A percentile compares a stretch with the other conserved stretches of the same genome.
Conservation (phyloP, 163 green algal species). For the Prototheca wickerhamii region DNA sequence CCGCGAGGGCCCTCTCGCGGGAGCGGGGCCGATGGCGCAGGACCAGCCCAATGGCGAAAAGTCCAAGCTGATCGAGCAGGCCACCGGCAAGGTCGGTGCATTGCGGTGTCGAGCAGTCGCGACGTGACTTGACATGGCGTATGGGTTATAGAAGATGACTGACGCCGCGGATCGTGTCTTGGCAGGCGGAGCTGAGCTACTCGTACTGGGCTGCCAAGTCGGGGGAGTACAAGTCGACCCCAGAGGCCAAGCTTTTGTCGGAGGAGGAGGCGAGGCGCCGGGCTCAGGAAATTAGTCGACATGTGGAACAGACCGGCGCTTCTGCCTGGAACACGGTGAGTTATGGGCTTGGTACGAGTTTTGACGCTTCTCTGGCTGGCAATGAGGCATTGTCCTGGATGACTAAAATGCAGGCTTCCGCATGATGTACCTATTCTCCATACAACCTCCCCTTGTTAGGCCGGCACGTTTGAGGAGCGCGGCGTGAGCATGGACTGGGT, state of each 20-base stretch:
- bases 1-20: too few species aligned
- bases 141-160: not conserved
- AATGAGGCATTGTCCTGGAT: too few species aligned
- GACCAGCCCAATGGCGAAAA: not conserved
- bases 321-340: slow-evolving; percentile 23
- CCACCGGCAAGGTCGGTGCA: slow-evolving; percentile 3
- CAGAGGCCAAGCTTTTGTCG: slow-evolving; percentile 16
- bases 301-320: slow-evolving; percentile 8
- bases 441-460: not conserved
- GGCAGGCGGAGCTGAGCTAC: slow-evolving; percentile 16
- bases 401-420: too few species aligned
- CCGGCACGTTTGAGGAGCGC: slow-evolving; percentile 31
- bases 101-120: not conserved
- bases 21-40: not conserved
- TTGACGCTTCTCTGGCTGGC: not conserved
- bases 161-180: not conserved
- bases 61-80: slow-evolving; percentile 9
- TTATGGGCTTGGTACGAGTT: not conserved
- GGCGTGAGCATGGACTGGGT: slow-evolving; percentile 13
- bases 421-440: too few species aligned
- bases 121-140: not conserved
- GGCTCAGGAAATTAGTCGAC: not conserved
- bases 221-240: not conserved
- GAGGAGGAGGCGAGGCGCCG: slow-evolving; percentile 12
- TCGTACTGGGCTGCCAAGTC: slow-evolving; percentile 19